Percentiles rank a stretch among this genome's conserved stretches.
These are phyloP conservation scores for Cucurbita argyrosperma DNA, from an alignment of 306 rosid species.

Conservation along the genomic window DNA sequence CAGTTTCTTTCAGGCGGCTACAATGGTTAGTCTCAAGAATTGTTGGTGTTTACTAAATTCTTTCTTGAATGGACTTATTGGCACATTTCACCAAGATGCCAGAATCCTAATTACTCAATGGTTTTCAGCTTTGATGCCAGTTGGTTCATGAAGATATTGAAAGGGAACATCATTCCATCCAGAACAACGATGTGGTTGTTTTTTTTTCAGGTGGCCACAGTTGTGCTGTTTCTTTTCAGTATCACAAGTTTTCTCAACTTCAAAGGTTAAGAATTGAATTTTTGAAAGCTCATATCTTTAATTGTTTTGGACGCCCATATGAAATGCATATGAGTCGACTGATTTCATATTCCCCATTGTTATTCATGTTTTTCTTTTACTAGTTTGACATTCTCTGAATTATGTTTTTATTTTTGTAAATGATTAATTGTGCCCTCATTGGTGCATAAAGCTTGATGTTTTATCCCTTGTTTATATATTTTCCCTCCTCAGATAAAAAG, in stretches of 20 bases:
- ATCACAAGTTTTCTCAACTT: slow-evolving; percentile 46
- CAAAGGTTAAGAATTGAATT: slow-evolving; percentile 54
- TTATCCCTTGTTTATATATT: neutral
- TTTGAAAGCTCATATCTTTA: slow-evolving; percentile 3
- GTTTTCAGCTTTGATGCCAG: slow-evolving; percentile 69
- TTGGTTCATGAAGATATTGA: slow-evolving; percentile 59
- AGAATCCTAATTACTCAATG: slow-evolving; percentile 9
- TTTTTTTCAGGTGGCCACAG: slow-evolving; percentile 82
- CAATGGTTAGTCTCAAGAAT: slow-evolving; percentile 36
- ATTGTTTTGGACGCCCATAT: neutral
- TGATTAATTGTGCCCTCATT: neutral
- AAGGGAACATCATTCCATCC: slow-evolving; percentile 72
- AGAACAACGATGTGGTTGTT: slow-evolving; percentile 47
- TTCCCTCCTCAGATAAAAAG: neutral
- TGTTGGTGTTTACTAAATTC: neutral
- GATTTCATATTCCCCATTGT: neutral
- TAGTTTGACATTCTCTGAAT: neutral
- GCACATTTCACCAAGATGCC: slow-evolving; percentile 7
- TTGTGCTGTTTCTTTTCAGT: slow-evolving; percentile 79
- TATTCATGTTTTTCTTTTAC: neutral
- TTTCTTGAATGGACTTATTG: neutral
- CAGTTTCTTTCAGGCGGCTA: slow-evolving; percentile 77
- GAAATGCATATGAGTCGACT: neutral
- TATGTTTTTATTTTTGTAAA: neutral
- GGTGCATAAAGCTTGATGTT: neutral